These are phyloP conservation scores for Flaveria trinervia DNA, from an alignment of 129 eudicot genomes.

Conservation along the genomic window DNA sequence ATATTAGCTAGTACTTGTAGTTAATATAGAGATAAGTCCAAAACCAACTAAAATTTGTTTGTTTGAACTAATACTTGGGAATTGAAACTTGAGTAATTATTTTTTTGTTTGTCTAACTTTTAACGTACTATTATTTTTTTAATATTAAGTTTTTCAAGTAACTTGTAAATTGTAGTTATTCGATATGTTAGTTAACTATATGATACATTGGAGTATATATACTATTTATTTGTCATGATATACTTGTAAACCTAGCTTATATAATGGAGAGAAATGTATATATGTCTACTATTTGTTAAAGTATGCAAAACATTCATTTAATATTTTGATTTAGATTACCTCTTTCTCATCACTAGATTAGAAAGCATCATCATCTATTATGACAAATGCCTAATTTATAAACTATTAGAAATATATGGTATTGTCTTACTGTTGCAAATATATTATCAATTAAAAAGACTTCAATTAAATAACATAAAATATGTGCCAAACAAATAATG, in stretches of 20 bases:
- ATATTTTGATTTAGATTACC: background rate
- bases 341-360: background rate
- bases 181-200: too few relatives aligned
- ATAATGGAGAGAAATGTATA: background rate
- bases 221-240: too few relatives aligned
- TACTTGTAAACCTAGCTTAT: background rate
- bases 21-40: too few relatives aligned
- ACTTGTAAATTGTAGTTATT: too few relatives aligned
- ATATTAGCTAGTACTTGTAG: too few relatives aligned
- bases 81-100: too few relatives aligned
- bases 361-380: background rate
- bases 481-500: constrained; percentile 7
- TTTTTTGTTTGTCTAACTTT: too few relatives aligned
- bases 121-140: too few relatives aligned
- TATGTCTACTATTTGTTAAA: constrained; percentile 3
- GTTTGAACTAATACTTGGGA: too few relatives aligned
- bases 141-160: too few relatives aligned
- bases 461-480: constrained; percentile 9
- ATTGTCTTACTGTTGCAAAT: constrained; percentile 1
- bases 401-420: background rate
- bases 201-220: too few relatives aligned
- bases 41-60: too few relatives aligned
- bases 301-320: background rate
- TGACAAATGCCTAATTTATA: background rate
- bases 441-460: background rate